Conservation (phyloP, 306 rosid species). For the Vigna nakashimae region DNA sequence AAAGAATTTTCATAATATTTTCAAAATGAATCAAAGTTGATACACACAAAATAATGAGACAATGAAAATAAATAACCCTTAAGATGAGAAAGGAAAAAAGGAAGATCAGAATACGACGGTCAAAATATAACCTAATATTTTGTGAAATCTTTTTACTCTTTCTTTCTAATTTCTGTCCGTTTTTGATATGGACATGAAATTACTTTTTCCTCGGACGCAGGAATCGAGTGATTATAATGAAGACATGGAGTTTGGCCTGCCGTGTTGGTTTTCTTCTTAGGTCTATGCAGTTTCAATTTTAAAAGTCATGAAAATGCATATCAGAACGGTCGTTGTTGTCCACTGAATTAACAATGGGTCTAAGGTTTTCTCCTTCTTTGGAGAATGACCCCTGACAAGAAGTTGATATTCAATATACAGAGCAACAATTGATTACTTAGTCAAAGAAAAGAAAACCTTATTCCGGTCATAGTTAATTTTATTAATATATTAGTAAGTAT, state of each 20-base stretch:
- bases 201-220: neutral
- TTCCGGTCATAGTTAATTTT: neutral
- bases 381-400: neutral
- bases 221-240: neutral
- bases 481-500: no score
- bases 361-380: neutral
- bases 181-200: neutral
- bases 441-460: neutral
- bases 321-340: neutral
- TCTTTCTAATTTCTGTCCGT: neutral
- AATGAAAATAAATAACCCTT: no score
- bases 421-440: neutral
- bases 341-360: slow-evolving; percentile 3
- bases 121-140: no score
- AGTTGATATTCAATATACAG: neutral
- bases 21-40: no score
- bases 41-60: no score
- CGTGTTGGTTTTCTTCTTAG: neutral
- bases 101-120: no score
- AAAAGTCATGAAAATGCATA: neutral
- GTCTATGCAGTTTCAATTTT: slow-evolving; percentile 7
- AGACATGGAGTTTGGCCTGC: neutral
- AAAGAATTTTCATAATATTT: no score
- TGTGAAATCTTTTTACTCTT: neutral
- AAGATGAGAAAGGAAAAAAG: no score